Evolutionary conservation across 116 monocot species (phyloP).

Genomic region (Cymodocea nodosa): DNA sequence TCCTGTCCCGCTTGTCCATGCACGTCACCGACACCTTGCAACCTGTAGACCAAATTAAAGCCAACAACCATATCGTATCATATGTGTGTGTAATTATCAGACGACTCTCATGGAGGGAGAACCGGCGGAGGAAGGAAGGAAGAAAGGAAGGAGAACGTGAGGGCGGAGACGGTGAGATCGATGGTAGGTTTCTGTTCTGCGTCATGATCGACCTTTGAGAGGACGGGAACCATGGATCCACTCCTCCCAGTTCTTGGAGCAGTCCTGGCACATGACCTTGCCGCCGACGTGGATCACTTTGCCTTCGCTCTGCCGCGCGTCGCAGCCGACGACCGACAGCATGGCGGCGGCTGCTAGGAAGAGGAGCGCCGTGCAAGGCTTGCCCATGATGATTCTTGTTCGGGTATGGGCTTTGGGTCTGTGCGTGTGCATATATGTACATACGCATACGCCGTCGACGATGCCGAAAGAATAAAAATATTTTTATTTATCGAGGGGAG

Average conservation of each 20-base stretch:
- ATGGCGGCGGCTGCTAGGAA: conserved; percentile 4
- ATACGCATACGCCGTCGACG: background rate
- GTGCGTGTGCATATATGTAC: background rate
- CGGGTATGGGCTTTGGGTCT: background rate
- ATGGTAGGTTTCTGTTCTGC: no score
- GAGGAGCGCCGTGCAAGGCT: background rate
- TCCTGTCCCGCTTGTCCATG: conserved; percentile 30
- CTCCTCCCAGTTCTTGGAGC: conserved; percentile 48
- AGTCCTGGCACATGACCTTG: conserved; percentile 79
- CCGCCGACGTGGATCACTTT: conserved; percentile 32
- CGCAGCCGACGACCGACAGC: background rate
- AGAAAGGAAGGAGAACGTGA: background rate
- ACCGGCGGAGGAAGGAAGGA: no score
- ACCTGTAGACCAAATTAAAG: no score
- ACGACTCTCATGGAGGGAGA: no score
- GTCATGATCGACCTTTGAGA: conserved; percentile 58
- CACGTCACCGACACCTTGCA: conserved; percentile 55
- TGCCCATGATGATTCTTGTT: background rate
- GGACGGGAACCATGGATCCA: conserved; percentile 44
- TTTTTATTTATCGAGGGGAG: no score
- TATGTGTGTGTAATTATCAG: no score
- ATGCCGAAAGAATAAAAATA: no score
- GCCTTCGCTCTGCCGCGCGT: background rate
- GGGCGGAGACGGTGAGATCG: no score
- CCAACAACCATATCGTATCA: no score